Evolutionary conservation across 495 filamentous ascomycete species (phyloP).

Genomic region (Annulohypoxylon maeteangense): DNA sequence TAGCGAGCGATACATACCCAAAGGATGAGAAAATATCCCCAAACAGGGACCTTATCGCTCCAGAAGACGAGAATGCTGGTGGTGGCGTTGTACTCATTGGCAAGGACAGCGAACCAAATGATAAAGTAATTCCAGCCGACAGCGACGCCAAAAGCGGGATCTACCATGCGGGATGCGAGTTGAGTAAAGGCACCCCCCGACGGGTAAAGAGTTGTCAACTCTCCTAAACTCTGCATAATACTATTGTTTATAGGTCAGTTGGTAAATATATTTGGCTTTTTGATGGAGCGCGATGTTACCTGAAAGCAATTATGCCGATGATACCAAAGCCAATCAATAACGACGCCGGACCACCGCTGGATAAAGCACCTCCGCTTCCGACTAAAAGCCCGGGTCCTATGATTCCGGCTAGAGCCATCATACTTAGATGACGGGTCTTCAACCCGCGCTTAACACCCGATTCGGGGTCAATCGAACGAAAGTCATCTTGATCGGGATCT

Average conservation of each 20-base stretch:
- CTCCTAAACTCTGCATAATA: constrained; percentile 72
- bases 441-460: constrained; percentile 64
- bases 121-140: constrained; percentile 86
- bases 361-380: constrained; percentile 70
- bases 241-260: constrained; percentile 23
- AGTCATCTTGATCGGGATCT: constrained; percentile 49
- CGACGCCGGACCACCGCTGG: constrained; percentile 69
- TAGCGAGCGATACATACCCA: constrained; percentile 61
- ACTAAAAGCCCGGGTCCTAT: constrained; percentile 65
- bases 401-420: constrained; percentile 74
- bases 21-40: constrained; percentile 72
- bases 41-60: constrained; percentile 60
- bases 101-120: constrained; percentile 69
- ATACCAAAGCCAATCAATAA: constrained; percentile 72
- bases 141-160: constrained; percentile 82
- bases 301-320: constrained; percentile 74
- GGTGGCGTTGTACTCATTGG: constrained; percentile 68
- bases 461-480: constrained; percentile 57
- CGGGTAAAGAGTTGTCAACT: constrained; percentile 76
- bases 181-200: constrained; percentile 68
- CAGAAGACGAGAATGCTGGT: constrained; percentile 70
- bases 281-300: constrained; percentile 38
- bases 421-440: constrained; percentile 75
- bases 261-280: not conserved
- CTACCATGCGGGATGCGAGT: constrained; percentile 76